Percentiles rank a stretch among this genome's conserved stretches.
phyloP scores from a whole-genome alignment of 305 asterid genomes.

The Rubia peregrina region DNA sequence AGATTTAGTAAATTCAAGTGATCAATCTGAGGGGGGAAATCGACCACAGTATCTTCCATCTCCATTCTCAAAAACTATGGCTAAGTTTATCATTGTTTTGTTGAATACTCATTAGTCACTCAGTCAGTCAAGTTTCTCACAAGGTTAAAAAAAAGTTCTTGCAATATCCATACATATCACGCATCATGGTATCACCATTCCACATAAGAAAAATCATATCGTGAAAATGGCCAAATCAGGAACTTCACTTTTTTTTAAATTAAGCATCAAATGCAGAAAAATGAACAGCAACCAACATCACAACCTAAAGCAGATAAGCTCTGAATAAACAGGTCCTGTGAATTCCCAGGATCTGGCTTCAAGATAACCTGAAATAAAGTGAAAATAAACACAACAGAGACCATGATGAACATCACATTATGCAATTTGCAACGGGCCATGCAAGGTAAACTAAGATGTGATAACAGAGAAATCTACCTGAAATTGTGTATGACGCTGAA shows the following conservation, averaged over 20 bases:
- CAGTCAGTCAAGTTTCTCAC: neutral
- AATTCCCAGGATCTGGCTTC: constrained; percentile 99
- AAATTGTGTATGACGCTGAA: constrained; percentile 94
- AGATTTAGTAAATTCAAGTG: neutral
- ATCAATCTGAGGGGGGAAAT: neutral
- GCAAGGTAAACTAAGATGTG: constrained; percentile 14
- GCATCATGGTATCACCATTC: neutral
- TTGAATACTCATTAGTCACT: neutral
- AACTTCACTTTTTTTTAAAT: neutral
- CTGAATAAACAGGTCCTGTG: constrained; percentile 88
- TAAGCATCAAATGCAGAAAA: neutral
- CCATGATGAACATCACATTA: constrained; percentile 18
- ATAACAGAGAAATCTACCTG: constrained; percentile 42
- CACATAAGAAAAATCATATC: neutral
- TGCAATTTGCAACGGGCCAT: constrained; percentile 5
- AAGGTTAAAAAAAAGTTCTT: neutral
- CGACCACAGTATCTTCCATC: neutral
- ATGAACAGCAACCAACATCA: neutral
- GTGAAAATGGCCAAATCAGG: neutral
- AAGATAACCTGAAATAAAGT: constrained; percentile 70
- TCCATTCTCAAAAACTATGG: neutral
- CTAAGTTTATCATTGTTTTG: neutral
- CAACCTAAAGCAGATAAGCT: constrained; percentile 93
- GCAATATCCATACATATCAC: constrained; percentile 1
- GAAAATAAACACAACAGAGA: constrained; percentile 23